These are phyloP conservation scores for Stenogyne calaminthoides DNA, from an alignment of 305 asterid genomes.

Conservation along the genomic window DNA sequence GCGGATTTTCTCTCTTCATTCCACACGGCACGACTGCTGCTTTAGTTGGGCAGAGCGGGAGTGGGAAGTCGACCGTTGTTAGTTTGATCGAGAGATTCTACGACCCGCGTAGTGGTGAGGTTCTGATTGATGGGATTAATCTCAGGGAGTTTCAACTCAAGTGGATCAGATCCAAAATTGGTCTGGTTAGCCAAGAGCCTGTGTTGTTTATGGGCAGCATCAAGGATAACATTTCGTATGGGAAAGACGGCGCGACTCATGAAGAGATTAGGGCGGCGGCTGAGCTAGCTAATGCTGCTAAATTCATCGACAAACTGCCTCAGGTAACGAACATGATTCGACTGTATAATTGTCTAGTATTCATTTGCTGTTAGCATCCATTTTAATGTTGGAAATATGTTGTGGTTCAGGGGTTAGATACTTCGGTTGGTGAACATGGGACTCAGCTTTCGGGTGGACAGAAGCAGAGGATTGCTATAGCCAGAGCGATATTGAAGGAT, in stretches of 20 bases:
- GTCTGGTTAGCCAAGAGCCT: conserved; percentile 91
- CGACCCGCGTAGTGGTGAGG: conserved; percentile 75
- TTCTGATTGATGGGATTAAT: conserved; percentile 70
- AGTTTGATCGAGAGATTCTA: conserved; percentile 86
- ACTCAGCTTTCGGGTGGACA: conserved; percentile 97
- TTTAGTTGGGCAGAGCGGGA: conserved; percentile 92
- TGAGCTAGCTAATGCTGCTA: conserved; percentile 83
- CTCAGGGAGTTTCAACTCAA: conserved; percentile 74
- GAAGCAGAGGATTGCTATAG: conserved; percentile 92
- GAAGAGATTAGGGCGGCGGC: conserved; percentile 68
- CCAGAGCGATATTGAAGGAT: conserved; percentile 85
- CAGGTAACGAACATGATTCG: conserved; percentile 44
- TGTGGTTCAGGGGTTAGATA: conserved; percentile 67
- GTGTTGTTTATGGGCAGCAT: conserved; percentile 69
- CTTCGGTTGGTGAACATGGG: conserved; percentile 91
- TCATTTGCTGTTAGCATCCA: no score
- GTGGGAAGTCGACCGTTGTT: conserved; percentile 88
- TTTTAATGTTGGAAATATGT: background rate
- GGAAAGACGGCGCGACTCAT: conserved; percentile 66
- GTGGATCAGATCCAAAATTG: conserved; percentile 84
- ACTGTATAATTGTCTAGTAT: background rate
- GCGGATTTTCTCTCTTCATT: conserved; percentile 62
- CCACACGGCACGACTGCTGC: conserved; percentile 80
- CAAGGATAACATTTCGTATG: conserved; percentile 78
- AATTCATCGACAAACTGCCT: conserved; percentile 75